Evolutionary conservation across 139 green algal species (phyloP), one percentile per base, ranked within the genome.

Genomic region (Spirogloea muscicola): DNA sequence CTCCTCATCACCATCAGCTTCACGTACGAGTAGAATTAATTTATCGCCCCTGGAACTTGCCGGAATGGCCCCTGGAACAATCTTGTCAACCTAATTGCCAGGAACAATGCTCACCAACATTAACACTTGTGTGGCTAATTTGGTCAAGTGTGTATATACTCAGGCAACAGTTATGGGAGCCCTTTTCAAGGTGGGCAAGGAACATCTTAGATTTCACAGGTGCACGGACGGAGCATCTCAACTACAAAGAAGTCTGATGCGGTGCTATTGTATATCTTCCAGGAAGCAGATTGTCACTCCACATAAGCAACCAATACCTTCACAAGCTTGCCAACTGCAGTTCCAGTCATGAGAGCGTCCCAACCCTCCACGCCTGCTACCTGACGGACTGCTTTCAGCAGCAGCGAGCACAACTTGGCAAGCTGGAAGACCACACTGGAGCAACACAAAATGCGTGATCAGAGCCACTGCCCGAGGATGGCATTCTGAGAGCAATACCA

Each of bases 1-100:
- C 84, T 98, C 94, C 86, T 98, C 94, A 63, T 98, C 94, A 2
- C 94, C 94, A 0, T 84, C 85, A 10, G 94, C 94, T 1, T 31
- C 51, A n/a, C 41, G n/a, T 60, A 81, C 68, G 21, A 87, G 44
- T 38, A 86, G 66, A 3, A 87, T 55, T 33, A 74, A 33, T n/a
- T 37, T 1, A n/a, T 72, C 38, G 13, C 39, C 60, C 2, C 27
- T 21, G n/a, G 49, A 34, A 31, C 4, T 5, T 5, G 40, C 13
- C 9, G 49, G 13, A 49, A 79, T 5, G 9, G 25, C 18, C 10
- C 37, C 70, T 6, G 70, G 70, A 4, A 16, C 37, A n/a, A 79
- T 79, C 4, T 41, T 21, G 34, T 79, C 70, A 7, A 79, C 70
- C 70, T 65, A 6, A 76, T 38, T 1, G n/a, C n/a, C n/a, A 2